A percentile compares a stretch with the other conserved stretches of the same genome.
Evolutionary conservation across 1,139 yeast species (phyloP).

Genomic region (Diutina catenulata): DNA sequence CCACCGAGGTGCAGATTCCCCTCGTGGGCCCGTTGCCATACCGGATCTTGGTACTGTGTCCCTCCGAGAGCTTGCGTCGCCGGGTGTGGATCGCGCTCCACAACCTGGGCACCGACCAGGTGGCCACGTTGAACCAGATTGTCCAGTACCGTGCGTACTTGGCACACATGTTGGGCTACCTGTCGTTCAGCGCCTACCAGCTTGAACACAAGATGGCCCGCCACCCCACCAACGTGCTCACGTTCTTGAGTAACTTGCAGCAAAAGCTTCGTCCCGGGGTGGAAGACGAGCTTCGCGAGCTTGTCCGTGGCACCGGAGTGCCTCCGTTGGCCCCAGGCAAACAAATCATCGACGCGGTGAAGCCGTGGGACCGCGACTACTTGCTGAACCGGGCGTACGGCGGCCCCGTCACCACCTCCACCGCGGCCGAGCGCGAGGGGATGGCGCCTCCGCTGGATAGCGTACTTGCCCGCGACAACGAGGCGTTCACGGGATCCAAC

Average conservation of each 20-base stretch:
- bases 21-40: slow-evolving; percentile 60
- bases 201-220: slow-evolving; percentile 87
- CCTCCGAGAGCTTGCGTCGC: slow-evolving; percentile 46
- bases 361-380: slow-evolving; percentile 92
- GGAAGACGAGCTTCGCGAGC: slow-evolving; percentile 39
- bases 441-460: too few relatives aligned
- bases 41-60: slow-evolving; percentile 48
- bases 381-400: slow-evolving; percentile 23
- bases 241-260: slow-evolving; percentile 55
- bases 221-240: slow-evolving; percentile 60
- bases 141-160: slow-evolving; percentile 57
- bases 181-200: slow-evolving; percentile 70
- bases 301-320: slow-evolving; percentile 14
- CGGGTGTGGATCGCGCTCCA: slow-evolving; percentile 70
- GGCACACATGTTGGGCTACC: slow-evolving; percentile 63
- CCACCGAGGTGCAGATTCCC: slow-evolving; percentile 38
- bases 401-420: too few relatives aligned
- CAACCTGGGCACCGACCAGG: slow-evolving; percentile 45
- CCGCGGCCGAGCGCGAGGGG: too few relatives aligned
- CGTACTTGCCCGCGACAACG: too few relatives aligned
- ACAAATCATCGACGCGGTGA: slow-evolving; percentile 35
- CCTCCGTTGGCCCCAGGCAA: slow-evolving; percentile 16
- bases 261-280: slow-evolving; percentile 31
- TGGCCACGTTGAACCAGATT: slow-evolving; percentile 44
- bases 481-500: too few relatives aligned